These are phyloP conservation scores for Candida buenavistaensis DNA, from an alignment of 1,139 yeast species.

Conservation along the genomic window DNA sequence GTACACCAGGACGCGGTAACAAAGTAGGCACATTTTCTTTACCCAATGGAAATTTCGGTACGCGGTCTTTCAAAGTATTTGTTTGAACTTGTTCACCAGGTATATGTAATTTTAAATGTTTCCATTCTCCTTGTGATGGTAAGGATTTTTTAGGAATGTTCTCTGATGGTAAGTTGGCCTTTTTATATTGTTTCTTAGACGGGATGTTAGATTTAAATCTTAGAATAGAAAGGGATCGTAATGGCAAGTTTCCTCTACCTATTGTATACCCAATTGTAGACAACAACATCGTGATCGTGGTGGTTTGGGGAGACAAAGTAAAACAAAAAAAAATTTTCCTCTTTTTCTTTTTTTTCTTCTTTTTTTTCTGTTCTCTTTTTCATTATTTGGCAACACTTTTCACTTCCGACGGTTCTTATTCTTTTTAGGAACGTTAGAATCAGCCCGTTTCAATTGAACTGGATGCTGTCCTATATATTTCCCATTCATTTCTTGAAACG, in stretches of 20 bases:
- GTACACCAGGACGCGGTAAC: conserved; percentile 72
- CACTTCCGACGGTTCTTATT: conserved; percentile 16
- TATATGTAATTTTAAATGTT: conserved; percentile 48
- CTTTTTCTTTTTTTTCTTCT: background rate
- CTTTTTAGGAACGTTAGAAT: conserved; percentile 42
- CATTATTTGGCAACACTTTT: background rate
- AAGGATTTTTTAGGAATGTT: conserved; percentile 26
- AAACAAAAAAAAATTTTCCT: background rate
- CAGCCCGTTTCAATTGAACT: conserved; percentile 67
- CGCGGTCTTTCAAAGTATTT: conserved; percentile 47
- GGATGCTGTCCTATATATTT: conserved; percentile 77
- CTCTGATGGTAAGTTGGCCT: conserved; percentile 16
- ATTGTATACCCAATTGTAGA: conserved; percentile 5
- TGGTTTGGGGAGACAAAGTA: background rate
- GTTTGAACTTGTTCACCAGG: conserved; percentile 61
- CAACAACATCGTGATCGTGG: conserved; percentile 1
- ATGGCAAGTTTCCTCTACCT: background rate
- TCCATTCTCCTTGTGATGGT: conserved; percentile 45
- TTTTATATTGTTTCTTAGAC: conserved; percentile 4
- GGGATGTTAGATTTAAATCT: conserved; percentile 32
- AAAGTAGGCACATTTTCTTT: conserved; percentile 69
- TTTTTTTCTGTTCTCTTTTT: background rate
- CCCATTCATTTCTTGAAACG: conserved; percentile 75
- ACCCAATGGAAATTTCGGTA: conserved; percentile 66
- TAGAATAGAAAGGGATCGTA: conserved; percentile 3